Evolutionary conservation across 208 protist species (phyloP).

Genomic region (Histomonas meleagridis): DNA sequence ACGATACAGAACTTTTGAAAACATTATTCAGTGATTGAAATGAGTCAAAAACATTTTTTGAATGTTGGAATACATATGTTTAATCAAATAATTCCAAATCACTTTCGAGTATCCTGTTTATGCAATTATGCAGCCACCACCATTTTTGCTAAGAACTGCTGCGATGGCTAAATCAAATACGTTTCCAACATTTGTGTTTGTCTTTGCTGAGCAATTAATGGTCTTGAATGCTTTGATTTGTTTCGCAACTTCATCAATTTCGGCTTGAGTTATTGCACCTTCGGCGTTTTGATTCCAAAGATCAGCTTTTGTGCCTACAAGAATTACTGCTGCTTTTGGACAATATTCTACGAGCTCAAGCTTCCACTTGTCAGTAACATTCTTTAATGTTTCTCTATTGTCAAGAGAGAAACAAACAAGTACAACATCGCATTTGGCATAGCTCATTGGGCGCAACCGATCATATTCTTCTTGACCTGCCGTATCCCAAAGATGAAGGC

Average conservation of each 20-base stretch:
- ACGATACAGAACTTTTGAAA: too few relatives aligned
- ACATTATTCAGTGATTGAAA: too few relatives aligned
- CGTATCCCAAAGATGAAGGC: constrained; percentile 46
- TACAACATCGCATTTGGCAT: constrained; percentile 42
- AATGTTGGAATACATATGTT: too few relatives aligned
- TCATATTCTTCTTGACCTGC: constrained; percentile 50
- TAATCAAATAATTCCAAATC: too few relatives aligned
- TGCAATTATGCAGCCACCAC: neutral
- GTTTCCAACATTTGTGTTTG: neutral
- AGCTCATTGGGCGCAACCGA: constrained; percentile 40
- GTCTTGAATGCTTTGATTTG: constrained; percentile 22
- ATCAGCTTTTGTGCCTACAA: constrained; percentile 36
- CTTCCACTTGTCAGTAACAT: neutral
- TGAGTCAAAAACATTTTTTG: too few relatives aligned
- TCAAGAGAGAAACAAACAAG: constrained; percentile 43
- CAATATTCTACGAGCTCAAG: neutral
- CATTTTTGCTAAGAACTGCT: neutral
- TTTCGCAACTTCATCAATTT: neutral
- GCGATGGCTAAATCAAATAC: constrained; percentile 15
- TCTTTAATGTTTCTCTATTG: constrained; percentile 22
- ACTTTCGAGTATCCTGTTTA: too few relatives aligned
- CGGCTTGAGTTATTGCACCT: neutral
- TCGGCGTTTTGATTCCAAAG: neutral
- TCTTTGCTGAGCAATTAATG: constrained; percentile 29
- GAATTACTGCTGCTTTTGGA: neutral